These are phyloP conservation scores for Hylodesmum podocarpum DNA, from an alignment of 306 rosid species.

Conservation along the genomic window DNA sequence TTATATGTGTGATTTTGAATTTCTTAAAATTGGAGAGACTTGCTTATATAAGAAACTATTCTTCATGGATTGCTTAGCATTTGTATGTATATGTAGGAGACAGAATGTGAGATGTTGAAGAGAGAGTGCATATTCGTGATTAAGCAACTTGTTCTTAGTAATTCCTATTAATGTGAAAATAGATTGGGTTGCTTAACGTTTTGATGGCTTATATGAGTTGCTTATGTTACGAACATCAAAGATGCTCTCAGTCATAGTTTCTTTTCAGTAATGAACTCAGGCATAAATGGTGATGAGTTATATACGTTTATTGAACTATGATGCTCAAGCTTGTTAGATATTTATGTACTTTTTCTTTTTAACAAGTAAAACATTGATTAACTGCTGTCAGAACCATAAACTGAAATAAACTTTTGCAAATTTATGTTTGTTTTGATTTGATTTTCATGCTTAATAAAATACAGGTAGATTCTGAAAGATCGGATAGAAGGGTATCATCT, in stretches of 20 bases:
- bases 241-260: background rate
- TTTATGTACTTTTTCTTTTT: background rate
- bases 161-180: too few relatives aligned
- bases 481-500: background rate
- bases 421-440: background rate
- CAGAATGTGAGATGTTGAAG: too few relatives aligned
- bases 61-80: too few relatives aligned
- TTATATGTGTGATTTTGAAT: too few relatives aligned
- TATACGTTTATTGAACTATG: background rate
- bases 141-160: too few relatives aligned
- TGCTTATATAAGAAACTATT: too few relatives aligned
- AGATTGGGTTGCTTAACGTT: too few relatives aligned
- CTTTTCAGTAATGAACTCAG: background rate
- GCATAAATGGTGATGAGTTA: background rate
- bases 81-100: too few relatives aligned
- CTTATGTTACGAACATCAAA: too few relatives aligned
- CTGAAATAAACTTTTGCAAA: background rate
- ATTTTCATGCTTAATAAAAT: background rate
- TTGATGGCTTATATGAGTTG: too few relatives aligned
- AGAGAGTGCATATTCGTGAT: too few relatives aligned
- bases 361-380: background rate
- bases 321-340: background rate
- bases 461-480: conserved; percentile 17
- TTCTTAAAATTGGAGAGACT: too few relatives aligned
- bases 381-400: background rate